These are phyloP conservation scores for Fusarium lyarnte DNA, from an alignment of 2,329 filamentous ascomycete genomes.

Conservation along the genomic window DNA sequence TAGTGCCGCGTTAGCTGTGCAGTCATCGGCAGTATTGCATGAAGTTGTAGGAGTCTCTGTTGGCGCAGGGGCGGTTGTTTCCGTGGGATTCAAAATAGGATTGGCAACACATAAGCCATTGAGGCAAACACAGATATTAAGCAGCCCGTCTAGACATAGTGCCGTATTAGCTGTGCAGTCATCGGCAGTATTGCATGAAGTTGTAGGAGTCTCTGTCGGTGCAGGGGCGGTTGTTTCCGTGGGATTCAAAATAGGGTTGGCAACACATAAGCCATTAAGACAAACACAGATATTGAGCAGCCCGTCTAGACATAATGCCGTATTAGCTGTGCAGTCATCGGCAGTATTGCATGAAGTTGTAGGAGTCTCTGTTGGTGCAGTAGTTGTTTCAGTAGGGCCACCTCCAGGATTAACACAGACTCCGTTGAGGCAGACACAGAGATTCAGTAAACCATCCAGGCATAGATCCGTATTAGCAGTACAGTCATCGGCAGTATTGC, in stretches of 20 bases:
- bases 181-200: not conserved
- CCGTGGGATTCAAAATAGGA: too few relatives aligned
- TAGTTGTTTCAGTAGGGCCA: not conserved
- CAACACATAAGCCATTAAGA: not conserved
- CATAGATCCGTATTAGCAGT: not conserved
- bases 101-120: too few relatives aligned
- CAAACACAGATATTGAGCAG: not conserved
- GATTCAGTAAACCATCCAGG: not conserved
- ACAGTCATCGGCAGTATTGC: not conserved
- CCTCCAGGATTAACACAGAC: not conserved
- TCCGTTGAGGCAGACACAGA: not conserved
- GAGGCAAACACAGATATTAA: not conserved
- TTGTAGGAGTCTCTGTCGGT: not conserved
- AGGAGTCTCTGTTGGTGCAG: not conserved
- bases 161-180: not conserved
- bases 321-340: not conserved
- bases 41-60: too few relatives aligned
- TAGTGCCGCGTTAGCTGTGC: not conserved
- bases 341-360: not conserved
- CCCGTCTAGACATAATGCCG: not conserved
- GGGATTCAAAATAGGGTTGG: not conserved
- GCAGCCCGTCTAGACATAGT: not conserved
- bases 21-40: not conserved
- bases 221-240: not conserved
- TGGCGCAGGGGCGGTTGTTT: not conserved